Conservation (phyloP, 257 asterid species). For the Salvia splendens region DNA sequence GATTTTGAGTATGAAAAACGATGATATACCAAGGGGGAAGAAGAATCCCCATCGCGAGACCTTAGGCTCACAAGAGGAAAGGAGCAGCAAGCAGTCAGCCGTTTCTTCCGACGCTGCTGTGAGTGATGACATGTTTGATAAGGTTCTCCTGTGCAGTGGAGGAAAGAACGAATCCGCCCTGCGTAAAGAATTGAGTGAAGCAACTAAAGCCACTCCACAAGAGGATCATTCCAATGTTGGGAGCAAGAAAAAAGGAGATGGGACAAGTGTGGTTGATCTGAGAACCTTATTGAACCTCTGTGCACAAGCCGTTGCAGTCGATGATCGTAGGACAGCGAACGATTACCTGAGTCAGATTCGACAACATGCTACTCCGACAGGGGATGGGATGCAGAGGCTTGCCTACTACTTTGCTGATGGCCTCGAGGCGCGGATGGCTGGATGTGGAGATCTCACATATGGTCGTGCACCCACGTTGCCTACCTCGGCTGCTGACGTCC, state of each 20-base stretch:
- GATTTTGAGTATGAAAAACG: slow-evolving; percentile 29
- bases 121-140: slow-evolving; percentile 62
- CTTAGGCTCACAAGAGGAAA: slow-evolving; percentile 43
- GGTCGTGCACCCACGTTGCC: slow-evolving; percentile 25
- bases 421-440: slow-evolving; percentile 57
- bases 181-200: slow-evolving; percentile 57
- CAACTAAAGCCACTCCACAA: slow-evolving; percentile 39
- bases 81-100: slow-evolving; percentile 73
- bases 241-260: slow-evolving; percentile 55
- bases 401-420: slow-evolving; percentile 52
- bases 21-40: slow-evolving; percentile 56
- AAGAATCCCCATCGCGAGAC: slow-evolving; percentile 53
- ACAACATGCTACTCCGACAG: slow-evolving; percentile 48
- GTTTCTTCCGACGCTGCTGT: slow-evolving; percentile 55
- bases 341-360: slow-evolving; percentile 69
- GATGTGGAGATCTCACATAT: slow-evolving; percentile 42
- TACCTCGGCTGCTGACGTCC: slow-evolving; percentile 44
- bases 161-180: slow-evolving; percentile 69
- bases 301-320: slow-evolving; percentile 82
- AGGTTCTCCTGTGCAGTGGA: slow-evolving; percentile 67
- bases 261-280: slow-evolving; percentile 55
- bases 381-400: slow-evolving; percentile 56
- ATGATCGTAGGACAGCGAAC: slow-evolving; percentile 60
- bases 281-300: slow-evolving; percentile 66
- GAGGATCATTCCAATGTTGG: slow-evolving; percentile 37